Percentiles rank a stretch among this genome's conserved stretches.
Evolutionary conservation across 257 asterid genomes (phyloP).

Genomic region (Fraxinus pennsylvanica): DNA sequence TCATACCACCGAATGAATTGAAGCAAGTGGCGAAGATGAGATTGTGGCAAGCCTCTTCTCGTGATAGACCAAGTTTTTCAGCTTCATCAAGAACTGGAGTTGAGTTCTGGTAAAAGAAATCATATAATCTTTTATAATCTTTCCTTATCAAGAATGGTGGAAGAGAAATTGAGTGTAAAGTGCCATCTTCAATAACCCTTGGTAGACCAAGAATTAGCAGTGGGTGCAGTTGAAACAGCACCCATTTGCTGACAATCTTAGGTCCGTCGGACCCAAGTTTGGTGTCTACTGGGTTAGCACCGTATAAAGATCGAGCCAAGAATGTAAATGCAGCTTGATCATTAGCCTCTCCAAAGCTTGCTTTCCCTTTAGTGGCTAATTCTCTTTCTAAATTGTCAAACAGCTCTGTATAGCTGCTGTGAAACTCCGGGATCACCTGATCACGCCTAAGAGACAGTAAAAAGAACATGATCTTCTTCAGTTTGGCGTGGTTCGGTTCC

Average conservation of each 20-base stretch:
- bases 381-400: slow-evolving; percentile 54
- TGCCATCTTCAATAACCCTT: slow-evolving; percentile 46
- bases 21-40: too few relatives aligned
- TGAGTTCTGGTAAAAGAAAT: too few relatives aligned
- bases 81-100: too few relatives aligned
- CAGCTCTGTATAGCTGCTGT: slow-evolving; percentile 40
- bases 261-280: slow-evolving; percentile 72
- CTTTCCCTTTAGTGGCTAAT: slow-evolving; percentile 51
- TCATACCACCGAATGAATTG: too few relatives aligned
- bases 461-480: slow-evolving; percentile 65
- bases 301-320: slow-evolving; percentile 56
- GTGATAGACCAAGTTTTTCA: too few relatives aligned
- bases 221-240: slow-evolving; percentile 69
- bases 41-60: too few relatives aligned
- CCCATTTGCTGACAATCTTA: slow-evolving; percentile 59
- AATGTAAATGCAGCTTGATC: slow-evolving; percentile 81
- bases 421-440: slow-evolving; percentile 66
- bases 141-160: slow-evolving; percentile 64
- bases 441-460: slow-evolving; percentile 58
- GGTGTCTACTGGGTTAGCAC: slow-evolving; percentile 53
- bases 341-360: slow-evolving; percentile 43
- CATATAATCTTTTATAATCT: slow-evolving; percentile 21
- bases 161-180: slow-evolving; percentile 55
- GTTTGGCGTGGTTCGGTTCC: slow-evolving; percentile 67
- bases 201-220: slow-evolving; percentile 62